Conservation (phyloP, 2,329 filamentous ascomycete genomes). For the Elsinoe perseae region DNA sequence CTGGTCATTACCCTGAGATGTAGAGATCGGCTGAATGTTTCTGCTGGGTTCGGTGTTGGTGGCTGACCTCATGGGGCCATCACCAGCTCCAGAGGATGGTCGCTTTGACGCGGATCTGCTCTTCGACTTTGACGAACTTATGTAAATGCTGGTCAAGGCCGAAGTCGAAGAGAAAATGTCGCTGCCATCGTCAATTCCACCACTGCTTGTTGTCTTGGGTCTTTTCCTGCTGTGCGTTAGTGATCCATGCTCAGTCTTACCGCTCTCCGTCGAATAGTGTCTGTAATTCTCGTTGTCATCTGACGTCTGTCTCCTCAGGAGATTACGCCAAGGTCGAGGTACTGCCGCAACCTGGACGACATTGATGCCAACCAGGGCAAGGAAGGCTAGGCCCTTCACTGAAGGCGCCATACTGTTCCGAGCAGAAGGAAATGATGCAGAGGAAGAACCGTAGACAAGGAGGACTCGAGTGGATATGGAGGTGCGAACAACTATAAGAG, state of each 20-base stretch:
- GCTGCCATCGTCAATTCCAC: not conserved
- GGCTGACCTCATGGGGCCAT: too few relatives aligned
- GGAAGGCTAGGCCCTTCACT: not conserved
- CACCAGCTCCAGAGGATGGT: too few relatives aligned
- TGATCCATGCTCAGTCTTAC: not conserved
- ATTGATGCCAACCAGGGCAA: constrained; percentile 9
- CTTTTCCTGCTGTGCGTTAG: not conserved
- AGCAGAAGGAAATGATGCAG: not conserved
- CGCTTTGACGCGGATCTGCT: too few relatives aligned
- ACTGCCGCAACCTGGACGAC: constrained; percentile 5
- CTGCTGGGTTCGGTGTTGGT: not conserved
- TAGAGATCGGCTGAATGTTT: not conserved
- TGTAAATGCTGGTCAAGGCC: not conserved
- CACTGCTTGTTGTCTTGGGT: not conserved
- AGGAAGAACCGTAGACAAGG: not conserved
- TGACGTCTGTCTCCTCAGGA: constrained; percentile 1
- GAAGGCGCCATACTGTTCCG: constrained; percentile 5
- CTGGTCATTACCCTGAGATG: not conserved
- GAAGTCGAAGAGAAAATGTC: not conserved
- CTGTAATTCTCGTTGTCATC: not conserved
- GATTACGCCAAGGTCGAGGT: not conserved
- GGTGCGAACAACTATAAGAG: not conserved
- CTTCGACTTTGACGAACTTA: not conserved
- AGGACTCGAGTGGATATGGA: not conserved
- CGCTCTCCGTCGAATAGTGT: not conserved